A percentile compares a stretch with the other conserved stretches of the same genome.
phyloP scores from a whole-genome alignment of 2,329 filamentous ascomycete genomes.

The Stenocarpella maydis region DNA sequence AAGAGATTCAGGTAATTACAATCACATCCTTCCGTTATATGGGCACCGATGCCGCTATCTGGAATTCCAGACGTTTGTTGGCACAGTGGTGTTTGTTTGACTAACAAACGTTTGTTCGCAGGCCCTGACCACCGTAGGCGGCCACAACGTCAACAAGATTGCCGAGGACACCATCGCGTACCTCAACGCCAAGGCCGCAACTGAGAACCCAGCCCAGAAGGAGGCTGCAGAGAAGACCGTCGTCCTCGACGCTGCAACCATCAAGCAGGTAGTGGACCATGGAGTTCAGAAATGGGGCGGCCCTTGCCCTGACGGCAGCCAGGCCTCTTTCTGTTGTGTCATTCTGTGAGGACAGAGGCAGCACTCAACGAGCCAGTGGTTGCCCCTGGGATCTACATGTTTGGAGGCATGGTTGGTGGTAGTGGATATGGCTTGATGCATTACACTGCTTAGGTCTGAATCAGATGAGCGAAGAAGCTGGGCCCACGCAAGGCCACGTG shows the following conservation, averaged over 20 bases:
- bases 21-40: no score
- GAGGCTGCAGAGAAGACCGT: no score
- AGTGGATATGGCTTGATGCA: background rate
- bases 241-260: background rate
- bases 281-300: background rate
- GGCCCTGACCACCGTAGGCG: background rate
- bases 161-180: background rate
- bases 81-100: background rate
- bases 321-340: background rate
- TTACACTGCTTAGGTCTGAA: no score
- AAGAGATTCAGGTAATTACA: background rate
- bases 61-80: no score
- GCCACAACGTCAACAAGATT: background rate
- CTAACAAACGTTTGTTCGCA: background rate
- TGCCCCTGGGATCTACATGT: fast-evolving
- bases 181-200: background rate
- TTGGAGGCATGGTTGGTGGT: no score
- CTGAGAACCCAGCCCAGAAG: background rate
- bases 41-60: no score
- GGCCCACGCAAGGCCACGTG: no score
- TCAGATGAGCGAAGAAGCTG: no score
- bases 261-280: background rate
- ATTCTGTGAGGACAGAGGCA: background rate
- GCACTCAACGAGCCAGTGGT: no score
- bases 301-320: background rate